Conservation (phyloP, 768 basidiomycete genomes). For the Tulasnella calospora region DNA sequence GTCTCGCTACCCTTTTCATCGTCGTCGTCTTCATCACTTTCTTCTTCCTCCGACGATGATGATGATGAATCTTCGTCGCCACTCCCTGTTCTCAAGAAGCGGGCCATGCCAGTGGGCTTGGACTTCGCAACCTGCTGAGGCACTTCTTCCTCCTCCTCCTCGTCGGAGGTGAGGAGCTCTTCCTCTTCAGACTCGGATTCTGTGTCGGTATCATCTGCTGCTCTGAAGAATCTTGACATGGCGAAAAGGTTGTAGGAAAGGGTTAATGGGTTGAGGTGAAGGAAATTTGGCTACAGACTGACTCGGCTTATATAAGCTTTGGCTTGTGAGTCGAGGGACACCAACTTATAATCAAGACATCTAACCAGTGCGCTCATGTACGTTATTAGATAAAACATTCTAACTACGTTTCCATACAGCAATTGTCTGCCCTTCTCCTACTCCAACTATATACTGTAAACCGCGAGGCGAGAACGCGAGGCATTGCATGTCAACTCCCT, state of each 20-base stretch:
- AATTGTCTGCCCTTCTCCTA: neutral
- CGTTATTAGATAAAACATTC: neutral
- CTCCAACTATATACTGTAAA: neutral
- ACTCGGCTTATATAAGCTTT: neutral
- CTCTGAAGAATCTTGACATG: conserved; percentile 64
- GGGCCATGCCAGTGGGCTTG: conserved; percentile 55
- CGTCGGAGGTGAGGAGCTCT: conserved; percentile 66
- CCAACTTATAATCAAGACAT: neutral
- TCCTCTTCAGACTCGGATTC: conserved; percentile 54
- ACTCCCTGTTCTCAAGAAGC: conserved; percentile 61
- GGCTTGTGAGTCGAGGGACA: neutral
- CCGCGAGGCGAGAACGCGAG: conserved; percentile 2
- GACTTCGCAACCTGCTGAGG: conserved; percentile 47
- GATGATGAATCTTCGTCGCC: conserved; percentile 46
- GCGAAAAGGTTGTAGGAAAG: neutral
- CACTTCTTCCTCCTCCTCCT: conserved; percentile 45
- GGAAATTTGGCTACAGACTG: conserved; percentile 25
- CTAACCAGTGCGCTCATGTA: neutral
- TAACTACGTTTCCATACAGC: neutral
- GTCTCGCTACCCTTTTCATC: conserved; percentile 50
- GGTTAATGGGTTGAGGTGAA: neutral
- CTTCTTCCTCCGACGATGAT: conserved; percentile 49
- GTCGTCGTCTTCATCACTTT: conserved; percentile 46
- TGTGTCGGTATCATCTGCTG: conserved; percentile 70
- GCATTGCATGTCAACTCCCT: neutral